These are phyloP conservation scores for Leccinum imitatum DNA, from an alignment of 768 basidiomycete species.

Conservation along the genomic window DNA sequence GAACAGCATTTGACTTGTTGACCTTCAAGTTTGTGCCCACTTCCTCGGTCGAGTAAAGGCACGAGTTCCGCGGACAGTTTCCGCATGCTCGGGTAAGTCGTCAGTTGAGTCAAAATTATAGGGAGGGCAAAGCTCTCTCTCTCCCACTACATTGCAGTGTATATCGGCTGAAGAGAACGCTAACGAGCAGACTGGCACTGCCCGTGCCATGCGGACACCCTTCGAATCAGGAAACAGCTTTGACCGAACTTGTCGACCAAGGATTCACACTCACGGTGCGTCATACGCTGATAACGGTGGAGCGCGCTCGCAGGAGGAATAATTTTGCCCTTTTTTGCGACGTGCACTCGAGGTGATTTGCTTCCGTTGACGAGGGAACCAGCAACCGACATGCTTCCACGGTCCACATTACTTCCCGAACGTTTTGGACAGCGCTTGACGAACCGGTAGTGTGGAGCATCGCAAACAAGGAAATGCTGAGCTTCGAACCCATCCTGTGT, in stretches of 20 bases:
- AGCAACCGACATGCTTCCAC: conserved; percentile 3
- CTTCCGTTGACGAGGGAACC: conserved; percentile 6
- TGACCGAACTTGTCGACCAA: conserved; percentile 2
- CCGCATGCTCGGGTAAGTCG: conserved; percentile 2
- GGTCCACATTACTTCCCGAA: conserved; percentile 1
- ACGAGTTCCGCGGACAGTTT: neutral
- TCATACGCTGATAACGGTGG: conserved; percentile 7
- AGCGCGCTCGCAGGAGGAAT: conserved; percentile 3
- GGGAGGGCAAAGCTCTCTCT: neutral
- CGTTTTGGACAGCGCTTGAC: conserved; percentile 7
- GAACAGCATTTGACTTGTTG: neutral
- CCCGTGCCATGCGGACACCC: neutral
- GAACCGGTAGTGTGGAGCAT: conserved; percentile 6
- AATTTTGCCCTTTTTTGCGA: conserved; percentile 6
- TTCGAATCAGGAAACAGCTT: conserved; percentile 5
- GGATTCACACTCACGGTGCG: neutral
- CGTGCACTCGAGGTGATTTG: neutral
- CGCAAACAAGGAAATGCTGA: conserved; percentile 8
- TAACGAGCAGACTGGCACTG: neutral
- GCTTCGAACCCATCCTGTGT: conserved; percentile 11
- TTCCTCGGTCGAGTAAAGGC: neutral
- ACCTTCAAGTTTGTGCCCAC: neutral
- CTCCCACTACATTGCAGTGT: neutral
- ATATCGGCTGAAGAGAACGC: neutral
- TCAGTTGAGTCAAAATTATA: neutral